phyloP scores from a whole-genome alignment of 306 rosid genomes.

The Castanea crenata region DNA sequence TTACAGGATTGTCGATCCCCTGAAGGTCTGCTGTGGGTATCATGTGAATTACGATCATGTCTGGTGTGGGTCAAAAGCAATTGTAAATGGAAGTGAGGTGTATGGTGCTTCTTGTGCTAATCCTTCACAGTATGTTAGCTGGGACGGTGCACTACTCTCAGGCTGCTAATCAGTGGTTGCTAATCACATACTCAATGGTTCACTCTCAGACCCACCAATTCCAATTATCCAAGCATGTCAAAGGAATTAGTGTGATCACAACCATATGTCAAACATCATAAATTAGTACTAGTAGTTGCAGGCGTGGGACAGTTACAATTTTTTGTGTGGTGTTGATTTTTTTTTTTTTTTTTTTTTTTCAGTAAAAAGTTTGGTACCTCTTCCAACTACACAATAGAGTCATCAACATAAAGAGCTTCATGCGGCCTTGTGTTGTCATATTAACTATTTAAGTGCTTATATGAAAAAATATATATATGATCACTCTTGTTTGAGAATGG shows the following conservation, averaged over 20 bases:
- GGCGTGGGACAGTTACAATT: no score
- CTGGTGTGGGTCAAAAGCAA: constrained; percentile 71
- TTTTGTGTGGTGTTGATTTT: no score
- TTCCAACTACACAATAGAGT: no score
- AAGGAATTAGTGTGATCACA: constrained; percentile 21
- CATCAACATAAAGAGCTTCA: no score
- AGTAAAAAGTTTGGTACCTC: no score
- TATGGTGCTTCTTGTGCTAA: constrained; percentile 71
- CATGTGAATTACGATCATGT: constrained; percentile 76
- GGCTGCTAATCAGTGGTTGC: constrained; percentile 85
- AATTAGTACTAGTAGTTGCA: no score
- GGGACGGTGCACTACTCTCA: constrained; percentile 95
- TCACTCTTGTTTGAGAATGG: no score
- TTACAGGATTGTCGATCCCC: constrained; percentile 69
- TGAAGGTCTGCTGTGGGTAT: constrained; percentile 85
- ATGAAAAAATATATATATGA: no score
- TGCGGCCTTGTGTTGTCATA: no score
- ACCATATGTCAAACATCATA: no score
- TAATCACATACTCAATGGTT: constrained; percentile 57
- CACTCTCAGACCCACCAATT: constrained; percentile 58
- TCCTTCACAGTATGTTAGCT: constrained; percentile 53
- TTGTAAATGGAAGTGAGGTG: constrained; percentile 52
- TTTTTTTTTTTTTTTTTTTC: no score
- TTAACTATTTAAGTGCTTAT: no score
- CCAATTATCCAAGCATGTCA: constrained; percentile 72